A percentile compares a stretch with the other conserved stretches of the same genome.
phyloP scores from a whole-genome alignment of 805 yeast genomes.

The Ascoidea rubescens region DNA sequence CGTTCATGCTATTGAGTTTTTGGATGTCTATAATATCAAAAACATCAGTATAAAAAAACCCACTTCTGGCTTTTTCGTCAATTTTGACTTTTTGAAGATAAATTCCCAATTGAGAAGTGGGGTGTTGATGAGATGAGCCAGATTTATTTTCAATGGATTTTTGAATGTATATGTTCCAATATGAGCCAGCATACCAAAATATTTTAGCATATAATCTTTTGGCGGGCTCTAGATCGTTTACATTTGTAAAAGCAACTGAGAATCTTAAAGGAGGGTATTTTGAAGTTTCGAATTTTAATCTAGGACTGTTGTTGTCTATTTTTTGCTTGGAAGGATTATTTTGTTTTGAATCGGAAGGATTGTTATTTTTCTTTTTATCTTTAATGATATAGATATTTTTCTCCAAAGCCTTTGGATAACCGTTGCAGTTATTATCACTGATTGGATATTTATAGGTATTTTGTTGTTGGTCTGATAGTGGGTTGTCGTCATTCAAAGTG shows the following conservation, averaged over 20 bases:
- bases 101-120: slow-evolving; percentile 37
- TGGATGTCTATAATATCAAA: slow-evolving; percentile 11
- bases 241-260: slow-evolving; percentile 35
- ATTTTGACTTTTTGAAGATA: slow-evolving; percentile 37
- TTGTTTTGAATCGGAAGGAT: neutral
- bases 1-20: slow-evolving; percentile 1
- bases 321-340: neutral
- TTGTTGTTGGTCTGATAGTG: slow-evolving; percentile 17
- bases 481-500: slow-evolving; percentile 14
- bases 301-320: slow-evolving; percentile 1
- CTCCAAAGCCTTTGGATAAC: slow-evolving; percentile 25
- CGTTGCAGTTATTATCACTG: slow-evolving; percentile 33
- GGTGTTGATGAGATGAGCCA: neutral
- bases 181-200: slow-evolving; percentile 48
- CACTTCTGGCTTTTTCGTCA: slow-evolving; percentile 24
- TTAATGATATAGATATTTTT: slow-evolving; percentile 13
- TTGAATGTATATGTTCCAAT: slow-evolving; percentile 43
- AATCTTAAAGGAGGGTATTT: slow-evolving; percentile 40
- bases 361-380: slow-evolving; percentile 5
- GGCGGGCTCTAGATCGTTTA: slow-evolving; percentile 28
- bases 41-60: slow-evolving; percentile 25
- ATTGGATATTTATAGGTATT: slow-evolving; percentile 28
- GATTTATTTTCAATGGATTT: slow-evolving; percentile 25
- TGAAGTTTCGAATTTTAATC: slow-evolving; percentile 13
- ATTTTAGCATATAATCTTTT: slow-evolving; percentile 36